Evolutionary conservation across 495 filamentous ascomycete species (phyloP), one percentile per base, ranked within the genome.

Genomic region (Podospora tetraspora): DNA sequence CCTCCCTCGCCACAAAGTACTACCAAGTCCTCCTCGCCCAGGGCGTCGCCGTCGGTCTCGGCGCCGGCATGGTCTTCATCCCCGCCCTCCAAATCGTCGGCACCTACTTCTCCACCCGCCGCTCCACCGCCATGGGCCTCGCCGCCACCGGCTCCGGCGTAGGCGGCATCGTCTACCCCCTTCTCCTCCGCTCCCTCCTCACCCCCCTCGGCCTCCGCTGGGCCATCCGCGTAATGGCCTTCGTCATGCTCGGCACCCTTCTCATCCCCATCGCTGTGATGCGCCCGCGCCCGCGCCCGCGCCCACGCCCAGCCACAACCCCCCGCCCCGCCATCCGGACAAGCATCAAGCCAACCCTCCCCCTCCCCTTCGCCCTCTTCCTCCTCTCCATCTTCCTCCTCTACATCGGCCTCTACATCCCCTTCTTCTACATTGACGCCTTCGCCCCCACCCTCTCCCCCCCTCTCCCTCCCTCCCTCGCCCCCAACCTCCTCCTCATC

Each of bases 101-200:
- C 10, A 91, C 88, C 84, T 93, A 93, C 74, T 86, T 86, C 70
- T 83, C 84, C 10, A 81, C 87, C 5, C 87, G 84, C n/a, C 79
- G 88, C 16, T 88, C 90, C 0, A 81, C 90, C 7, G 92, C 88
- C 0, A 80, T 92, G 63, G 92, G 89, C 1, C 77, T 92, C 25
- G 87, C 87, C 67, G 84, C 87, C 8, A 79, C 86, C 0, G 91
- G 91, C 0, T 87, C 84, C 10, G 86, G 84, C n/a, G 71, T 93
- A 1, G 89, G 88, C 2, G 89, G 89, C 22, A 84, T 91, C 29
- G 78, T 92, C 13, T 90, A 89, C 66, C 87, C 90, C 0, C 72
- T 91, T 16, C 84, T 88, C 69, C 78, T 91, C 5, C 81, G 89
- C 69, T 73, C 73, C 4, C 80, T 90, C 24, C 73, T 86, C 7